Percentiles rank a stretch among this genome's conserved stretches.
Conservation (phyloP, 164 flowering plant species). For the Vitis rotundifolia region DNA sequence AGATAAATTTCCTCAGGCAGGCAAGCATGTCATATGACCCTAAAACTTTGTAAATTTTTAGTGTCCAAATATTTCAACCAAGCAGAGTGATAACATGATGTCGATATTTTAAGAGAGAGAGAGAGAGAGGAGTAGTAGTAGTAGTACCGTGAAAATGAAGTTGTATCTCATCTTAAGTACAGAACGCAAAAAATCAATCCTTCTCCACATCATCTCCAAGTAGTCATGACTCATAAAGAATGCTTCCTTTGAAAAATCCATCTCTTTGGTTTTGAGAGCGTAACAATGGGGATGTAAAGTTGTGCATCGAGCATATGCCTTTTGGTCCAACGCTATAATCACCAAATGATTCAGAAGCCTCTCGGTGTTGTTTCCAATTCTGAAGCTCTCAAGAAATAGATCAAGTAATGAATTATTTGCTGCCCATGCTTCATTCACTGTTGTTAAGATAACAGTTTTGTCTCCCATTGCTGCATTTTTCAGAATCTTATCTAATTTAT, state of each 20-base stretch:
- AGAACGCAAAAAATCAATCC: slow-evolving; percentile 11
- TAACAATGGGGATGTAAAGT: slow-evolving; percentile 12
- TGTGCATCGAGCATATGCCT: slow-evolving; percentile 11
- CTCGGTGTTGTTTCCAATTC: slow-evolving; percentile 8
- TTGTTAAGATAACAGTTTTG: slow-evolving; percentile 17
- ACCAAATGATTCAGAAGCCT: slow-evolving; percentile 18
- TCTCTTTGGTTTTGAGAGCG: slow-evolving; percentile 1
- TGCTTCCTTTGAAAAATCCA: slow-evolving; percentile 16
- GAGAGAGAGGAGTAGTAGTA: too few relatives aligned
- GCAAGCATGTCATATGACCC: too few relatives aligned
- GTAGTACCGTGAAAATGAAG: slow-evolving; percentile 19
- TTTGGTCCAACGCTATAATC: slow-evolving; percentile 12
- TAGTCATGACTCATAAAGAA: slow-evolving; percentile 16
- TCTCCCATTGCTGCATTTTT: slow-evolving; percentile 13
- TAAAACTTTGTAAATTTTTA: too few relatives aligned
- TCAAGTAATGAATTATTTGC: slow-evolving; percentile 10
- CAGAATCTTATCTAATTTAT: slow-evolving; percentile 1
- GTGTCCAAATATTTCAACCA: too few relatives aligned
- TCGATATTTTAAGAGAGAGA: too few relatives aligned
- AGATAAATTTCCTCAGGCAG: too few relatives aligned
- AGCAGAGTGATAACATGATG: too few relatives aligned
- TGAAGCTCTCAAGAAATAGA: slow-evolving; percentile 18
- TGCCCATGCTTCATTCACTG: slow-evolving; percentile 19
- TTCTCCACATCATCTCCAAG: slow-evolving; percentile 22
- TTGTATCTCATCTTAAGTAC: slow-evolving; percentile 19